Base-by-base conservation (phyloP, 305 asterid species). In the Striga hermonthica region DNA sequence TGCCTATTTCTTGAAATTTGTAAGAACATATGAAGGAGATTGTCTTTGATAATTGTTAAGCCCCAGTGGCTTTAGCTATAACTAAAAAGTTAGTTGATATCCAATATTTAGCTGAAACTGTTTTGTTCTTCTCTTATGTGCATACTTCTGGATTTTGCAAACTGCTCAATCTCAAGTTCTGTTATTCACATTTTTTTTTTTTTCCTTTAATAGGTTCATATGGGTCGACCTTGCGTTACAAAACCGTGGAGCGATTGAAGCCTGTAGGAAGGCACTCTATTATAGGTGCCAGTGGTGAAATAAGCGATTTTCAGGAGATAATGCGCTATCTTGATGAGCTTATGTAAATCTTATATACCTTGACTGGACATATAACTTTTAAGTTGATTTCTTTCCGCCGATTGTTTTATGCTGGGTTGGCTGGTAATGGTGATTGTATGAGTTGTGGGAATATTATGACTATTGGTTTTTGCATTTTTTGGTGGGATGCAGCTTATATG, bases 301-400 rank as follows among this genome's bases (percentile, higher is more conserved):
- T 92, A 64, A 92, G 98, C 76, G 97, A 92, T 74, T 92, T 89
- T 72, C 98, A 92, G 81, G 98, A 92, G 85, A 84, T 92, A 60
- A 70, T 84, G 84, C 86, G 78, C 16, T 81, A 77, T 70, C 97
- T 89, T 74, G 93, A 89, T 71, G 96, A 92, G 62, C 96, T 89
- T 60, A 63, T 82, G 97, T 85, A 82, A 75, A 92, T 81, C 16
- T 41, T 22, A 49, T 58, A 63, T 64, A 28, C 37, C 53, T 65
- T 34, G 45, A 16, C 35, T 48, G n/a, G 48, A 56, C n/a, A n/a
- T 16, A 35, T 6, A 11, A 9, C 39, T 12, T 10, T 47, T 44
- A 41, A 49, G 41, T 10, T 54, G 9, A 6, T 44, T 41, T 64
- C 40, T 45, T 37, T 48, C 31, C 15, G 11, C 28, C 36, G 31